Conservation (phyloP, 805 yeast genomes). For the Candida rishiriensis region DNA sequence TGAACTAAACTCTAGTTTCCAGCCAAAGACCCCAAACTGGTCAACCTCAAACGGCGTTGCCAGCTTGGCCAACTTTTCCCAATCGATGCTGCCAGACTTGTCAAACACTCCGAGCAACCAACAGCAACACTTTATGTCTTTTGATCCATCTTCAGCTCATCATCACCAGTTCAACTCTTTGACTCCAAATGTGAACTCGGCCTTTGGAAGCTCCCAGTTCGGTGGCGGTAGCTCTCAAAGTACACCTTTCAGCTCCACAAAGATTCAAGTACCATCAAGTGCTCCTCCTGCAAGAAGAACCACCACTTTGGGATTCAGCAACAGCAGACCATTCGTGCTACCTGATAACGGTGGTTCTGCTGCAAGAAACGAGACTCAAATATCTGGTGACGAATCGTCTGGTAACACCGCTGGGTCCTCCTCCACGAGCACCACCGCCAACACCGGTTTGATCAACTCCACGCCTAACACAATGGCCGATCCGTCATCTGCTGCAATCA, state of each 20-base stretch:
- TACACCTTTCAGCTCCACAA: constrained; percentile 20
- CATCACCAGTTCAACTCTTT: constrained; percentile 15
- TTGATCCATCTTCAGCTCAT: constrained; percentile 8
- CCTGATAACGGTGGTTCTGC: constrained; percentile 13
- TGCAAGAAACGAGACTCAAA: no score
- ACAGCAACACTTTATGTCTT: constrained; percentile 5
- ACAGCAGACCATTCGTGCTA: constrained; percentile 19
- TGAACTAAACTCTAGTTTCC: constrained; percentile 11
- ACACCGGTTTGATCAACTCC: constrained; percentile 1
- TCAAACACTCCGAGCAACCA: constrained; percentile 19
- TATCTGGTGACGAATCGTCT: no score
- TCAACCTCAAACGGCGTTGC: constrained; percentile 13
- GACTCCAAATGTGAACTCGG: constrained; percentile 19
- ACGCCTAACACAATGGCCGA: constrained; percentile 11
- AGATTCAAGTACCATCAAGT: constrained; percentile 14
- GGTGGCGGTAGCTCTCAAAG: constrained; percentile 8
- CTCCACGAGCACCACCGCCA: no score
- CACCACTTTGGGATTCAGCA: constrained; percentile 13
- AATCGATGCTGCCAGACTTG: constrained; percentile 17
- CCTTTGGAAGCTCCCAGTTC: constrained; percentile 14
- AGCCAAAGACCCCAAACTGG: constrained; percentile 35
- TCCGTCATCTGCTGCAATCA: constrained; percentile 3
- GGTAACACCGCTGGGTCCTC: no score
- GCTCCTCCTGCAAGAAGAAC: constrained; percentile 23
- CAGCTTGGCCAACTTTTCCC: constrained; percentile 12